Evolutionary conservation across 2,329 filamentous ascomycete species (phyloP), one percentile per base, ranked within the genome.

Genomic region (Diaporthe ampelina): DNA sequence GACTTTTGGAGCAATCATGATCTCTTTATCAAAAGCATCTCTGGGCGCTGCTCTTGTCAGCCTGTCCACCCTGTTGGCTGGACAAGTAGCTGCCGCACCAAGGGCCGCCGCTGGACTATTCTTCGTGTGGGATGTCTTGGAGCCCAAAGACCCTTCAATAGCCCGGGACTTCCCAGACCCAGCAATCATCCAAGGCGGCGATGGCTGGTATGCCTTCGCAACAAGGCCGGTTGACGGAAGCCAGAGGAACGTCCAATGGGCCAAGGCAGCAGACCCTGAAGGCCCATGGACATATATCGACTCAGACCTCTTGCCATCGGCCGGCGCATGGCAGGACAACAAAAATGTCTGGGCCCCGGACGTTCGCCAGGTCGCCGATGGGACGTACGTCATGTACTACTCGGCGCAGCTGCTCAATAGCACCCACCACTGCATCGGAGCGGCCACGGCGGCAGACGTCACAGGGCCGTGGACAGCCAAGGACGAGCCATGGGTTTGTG

Each of bases 331-430:
- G 91, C 88, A 88, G 43, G 87, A 84, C 5, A 86, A 86, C 2
- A 79, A 80, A 5, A 86, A 90, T 73, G 88, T 88, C 35, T 93
- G 90, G 90, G 91, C 91, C 0, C 91, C 91, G 13, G 90, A 92
- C 78, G 88, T 93, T 9, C 83, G 86, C 17, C 81, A 81, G 72
- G 81, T 91, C 45, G 83, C 76, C 50, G 80, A 85, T 71, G 88
- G 88, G n/a, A 84, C 81, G 37, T 92, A 89, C 79, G 86, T 91
- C 52, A 86, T 92, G 83, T 92, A 92, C 83, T 92, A 90, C 80
- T 85, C 87, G 4, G 90, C 86, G 29, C 82, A 86, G 76, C 82
- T 84, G 61, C 84, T 79, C 26, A 79, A 79, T 57, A 77, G 82
- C 3, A 78, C 77, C 8, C 81, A 84, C 59, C 90, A 93, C 81